A percentile compares a stretch with the other conserved stretches of the same genome.
Conservation (phyloP, 805 yeast species). For the Torulaspora franciscae region DNA sequence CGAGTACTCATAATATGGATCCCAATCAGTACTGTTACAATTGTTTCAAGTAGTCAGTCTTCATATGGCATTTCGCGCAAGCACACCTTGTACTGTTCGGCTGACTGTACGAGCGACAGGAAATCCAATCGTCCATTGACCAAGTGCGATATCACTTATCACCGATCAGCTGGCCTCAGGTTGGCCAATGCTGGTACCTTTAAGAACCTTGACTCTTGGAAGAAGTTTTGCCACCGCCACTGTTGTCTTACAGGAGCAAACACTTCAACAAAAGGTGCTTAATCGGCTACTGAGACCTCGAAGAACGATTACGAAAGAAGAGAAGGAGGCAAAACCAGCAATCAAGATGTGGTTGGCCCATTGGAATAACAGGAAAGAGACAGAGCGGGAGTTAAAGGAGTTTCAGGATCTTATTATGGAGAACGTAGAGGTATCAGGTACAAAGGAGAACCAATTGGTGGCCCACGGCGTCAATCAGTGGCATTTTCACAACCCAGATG, state of each 20-base stretch:
- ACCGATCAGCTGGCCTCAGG: background rate
- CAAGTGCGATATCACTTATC: background rate
- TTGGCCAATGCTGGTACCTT: background rate
- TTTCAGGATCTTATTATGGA: slow-evolving; percentile 27
- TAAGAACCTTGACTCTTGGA: background rate
- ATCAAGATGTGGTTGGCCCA: slow-evolving; percentile 15
- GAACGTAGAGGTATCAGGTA: slow-evolving; percentile 16
- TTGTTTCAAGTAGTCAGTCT: background rate
- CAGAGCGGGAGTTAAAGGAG: slow-evolving; percentile 13
- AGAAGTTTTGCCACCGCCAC: background rate
- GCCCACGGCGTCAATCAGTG: slow-evolving; percentile 31
- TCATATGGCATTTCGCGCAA: background rate
- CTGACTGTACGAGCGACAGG: background rate
- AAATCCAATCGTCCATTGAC: background rate
- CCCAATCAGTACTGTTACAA: background rate
- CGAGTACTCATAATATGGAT: slow-evolving; percentile 1
- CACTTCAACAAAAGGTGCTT: slow-evolving; percentile 7
- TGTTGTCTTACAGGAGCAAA: slow-evolving; percentile 1
- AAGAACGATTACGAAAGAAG: slow-evolving; percentile 4
- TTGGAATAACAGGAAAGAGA: slow-evolving; percentile 11
- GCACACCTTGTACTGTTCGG: background rate
- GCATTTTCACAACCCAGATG: slow-evolving; percentile 30
- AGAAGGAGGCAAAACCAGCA: slow-evolving; percentile 6
- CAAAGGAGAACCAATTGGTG: slow-evolving; percentile 18
- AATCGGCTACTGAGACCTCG: slow-evolving; percentile 7